A percentile compares a stretch with the other conserved stretches of the same genome.
Evolutionary conservation across 2,329 filamentous ascomycete genomes (phyloP).

Genomic region (Fusarium sp.): DNA sequence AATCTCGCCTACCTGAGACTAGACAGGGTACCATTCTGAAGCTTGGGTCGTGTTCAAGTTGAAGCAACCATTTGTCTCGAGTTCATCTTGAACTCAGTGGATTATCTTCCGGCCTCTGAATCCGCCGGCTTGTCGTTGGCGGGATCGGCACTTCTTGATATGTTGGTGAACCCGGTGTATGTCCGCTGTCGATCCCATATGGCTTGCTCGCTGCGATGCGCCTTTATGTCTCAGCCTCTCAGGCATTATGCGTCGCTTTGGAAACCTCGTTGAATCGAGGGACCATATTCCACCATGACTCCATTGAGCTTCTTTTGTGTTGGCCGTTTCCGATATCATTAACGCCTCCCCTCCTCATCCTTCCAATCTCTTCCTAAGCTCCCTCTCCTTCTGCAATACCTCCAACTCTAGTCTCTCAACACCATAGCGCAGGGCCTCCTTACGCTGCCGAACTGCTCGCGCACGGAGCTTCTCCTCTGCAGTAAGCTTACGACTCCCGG

Average conservation of each 20-base stretch:
- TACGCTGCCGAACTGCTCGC: slow-evolving; percentile 79
- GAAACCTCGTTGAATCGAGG: slow-evolving; percentile 2
- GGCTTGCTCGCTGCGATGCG: slow-evolving; percentile 21
- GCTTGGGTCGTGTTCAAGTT: not conserved
- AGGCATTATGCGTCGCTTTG: not conserved
- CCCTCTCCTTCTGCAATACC: slow-evolving; percentile 79
- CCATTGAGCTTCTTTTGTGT: not conserved
- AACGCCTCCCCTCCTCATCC: slow-evolving; percentile 36
- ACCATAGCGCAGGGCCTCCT: slow-evolving; percentile 86
- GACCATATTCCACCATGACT: not conserved
- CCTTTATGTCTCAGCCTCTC: not conserved
- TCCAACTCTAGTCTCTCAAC: slow-evolving; percentile 89
- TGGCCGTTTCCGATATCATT: not conserved
- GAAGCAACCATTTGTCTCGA: not conserved
- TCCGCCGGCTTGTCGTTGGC: slow-evolving; percentile 7
- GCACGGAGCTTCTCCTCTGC: slow-evolving; percentile 64
- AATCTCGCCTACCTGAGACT: slow-evolving; percentile 24
- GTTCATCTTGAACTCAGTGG: not conserved
- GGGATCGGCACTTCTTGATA: slow-evolving; percentile 24
- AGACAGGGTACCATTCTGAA: not conserved
- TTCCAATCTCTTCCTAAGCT: slow-evolving; percentile 66
- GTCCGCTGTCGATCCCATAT: slow-evolving; percentile 31
- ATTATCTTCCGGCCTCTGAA: not conserved
- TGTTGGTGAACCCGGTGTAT: slow-evolving; percentile 20
- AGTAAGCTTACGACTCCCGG: slow-evolving; percentile 60